Evolutionary conservation across 768 basidiomycete species (phyloP).

Genomic region (Sporobolomyces roseus): DNA sequence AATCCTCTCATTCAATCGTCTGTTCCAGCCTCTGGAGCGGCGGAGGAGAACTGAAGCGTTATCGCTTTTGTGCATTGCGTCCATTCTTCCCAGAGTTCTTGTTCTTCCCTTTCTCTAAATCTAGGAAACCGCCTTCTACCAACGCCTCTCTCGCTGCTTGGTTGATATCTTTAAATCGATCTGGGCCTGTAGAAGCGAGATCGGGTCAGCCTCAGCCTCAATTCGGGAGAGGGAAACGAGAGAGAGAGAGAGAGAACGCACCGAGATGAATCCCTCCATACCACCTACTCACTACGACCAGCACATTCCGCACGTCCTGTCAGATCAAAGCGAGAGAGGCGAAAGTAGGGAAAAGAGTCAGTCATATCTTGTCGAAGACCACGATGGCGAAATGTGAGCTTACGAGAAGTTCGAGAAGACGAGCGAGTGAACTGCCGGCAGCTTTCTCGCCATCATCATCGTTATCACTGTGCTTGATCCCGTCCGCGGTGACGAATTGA

Average conservation of each 20-base stretch:
- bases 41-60: background rate
- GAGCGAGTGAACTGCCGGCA: conserved; percentile 83
- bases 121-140: conserved; percentile 76
- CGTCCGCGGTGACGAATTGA: conserved; percentile 16
- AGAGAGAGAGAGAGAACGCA: conserved; percentile 48
- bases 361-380: background rate
- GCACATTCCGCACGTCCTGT: conserved; percentile 56
- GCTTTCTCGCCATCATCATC: conserved; percentile 93
- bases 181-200: conserved; percentile 21
- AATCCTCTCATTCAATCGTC: no score
- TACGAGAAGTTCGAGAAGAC: conserved; percentile 82
- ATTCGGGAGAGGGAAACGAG: no score
- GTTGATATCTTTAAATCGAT: conserved; percentile 71
- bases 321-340: no score
- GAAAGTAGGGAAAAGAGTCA: background rate
- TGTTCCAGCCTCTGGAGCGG: no score
- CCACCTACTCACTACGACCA: conserved; percentile 88
- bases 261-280: conserved; percentile 86
- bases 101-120: conserved; percentile 45
- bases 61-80: background rate
- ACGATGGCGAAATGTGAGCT: conserved; percentile 37
- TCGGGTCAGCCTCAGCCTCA: no score
- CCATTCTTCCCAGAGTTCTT: background rate
- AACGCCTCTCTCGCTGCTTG: conserved; percentile 85
- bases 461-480: conserved; percentile 60